phyloP scores from a whole-genome alignment of 2,329 filamentous ascomycete species.

The Alternaria burnsii region DNA sequence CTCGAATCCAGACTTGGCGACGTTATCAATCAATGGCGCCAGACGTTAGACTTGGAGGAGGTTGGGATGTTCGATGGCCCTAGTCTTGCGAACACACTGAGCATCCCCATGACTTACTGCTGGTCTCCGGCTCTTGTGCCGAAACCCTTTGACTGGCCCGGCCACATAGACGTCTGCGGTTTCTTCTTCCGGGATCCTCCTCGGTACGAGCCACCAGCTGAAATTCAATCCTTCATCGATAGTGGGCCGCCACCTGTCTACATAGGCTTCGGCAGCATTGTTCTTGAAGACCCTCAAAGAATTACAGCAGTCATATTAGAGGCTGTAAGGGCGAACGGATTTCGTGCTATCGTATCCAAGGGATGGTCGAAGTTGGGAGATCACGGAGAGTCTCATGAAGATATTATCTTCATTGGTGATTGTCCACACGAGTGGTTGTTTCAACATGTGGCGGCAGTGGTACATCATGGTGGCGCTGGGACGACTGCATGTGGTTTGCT shows the following conservation, averaged over 20 bases:
- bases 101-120: slow-evolving; percentile 56
- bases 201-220: slow-evolving; percentile 51
- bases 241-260: slow-evolving; percentile 62
- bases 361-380: slow-evolving; percentile 38
- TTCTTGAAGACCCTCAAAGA: slow-evolving; percentile 59
- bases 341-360: slow-evolving; percentile 62
- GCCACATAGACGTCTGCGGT: slow-evolving; percentile 49
- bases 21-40: slow-evolving; percentile 56
- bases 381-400: neutral
- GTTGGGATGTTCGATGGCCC: slow-evolving; percentile 51
- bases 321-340: slow-evolving; percentile 49
- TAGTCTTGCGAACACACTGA: slow-evolving; percentile 46
- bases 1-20: slow-evolving; percentile 48
- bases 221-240: slow-evolving; percentile 56
- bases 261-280: slow-evolving; percentile 66
- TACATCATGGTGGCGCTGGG: slow-evolving; percentile 87
- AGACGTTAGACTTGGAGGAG: slow-evolving; percentile 53
- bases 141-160: slow-evolving; percentile 27
- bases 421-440: slow-evolving; percentile 89
- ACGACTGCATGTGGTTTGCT: slow-evolving; percentile 83
- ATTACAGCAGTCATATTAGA: slow-evolving; percentile 58
- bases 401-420: slow-evolving; percentile 69
- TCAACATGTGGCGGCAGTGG: slow-evolving; percentile 76
- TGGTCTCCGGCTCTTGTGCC: slow-evolving; percentile 53
- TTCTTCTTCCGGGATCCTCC: slow-evolving; percentile 57